Evolutionary conservation across 2,329 filamentous ascomycete species (phyloP).

Genomic region (Xylariaceae sp.): DNA sequence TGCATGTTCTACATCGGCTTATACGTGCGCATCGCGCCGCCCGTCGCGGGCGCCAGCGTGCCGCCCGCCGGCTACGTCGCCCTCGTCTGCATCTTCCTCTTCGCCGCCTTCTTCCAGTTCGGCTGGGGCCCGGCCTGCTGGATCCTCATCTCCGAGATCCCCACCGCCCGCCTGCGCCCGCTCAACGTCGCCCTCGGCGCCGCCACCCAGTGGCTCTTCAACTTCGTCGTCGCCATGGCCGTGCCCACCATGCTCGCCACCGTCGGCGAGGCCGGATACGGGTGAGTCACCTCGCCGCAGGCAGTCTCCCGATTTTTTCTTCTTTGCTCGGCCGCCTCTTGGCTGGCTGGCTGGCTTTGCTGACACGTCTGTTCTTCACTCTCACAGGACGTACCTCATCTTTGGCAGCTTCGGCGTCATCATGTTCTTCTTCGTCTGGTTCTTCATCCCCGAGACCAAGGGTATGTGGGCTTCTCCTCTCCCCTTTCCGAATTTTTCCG

Average conservation of each 20-base stretch:
- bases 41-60: constrained; percentile 38
- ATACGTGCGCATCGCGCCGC: constrained; percentile 53
- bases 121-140: constrained; percentile 61
- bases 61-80: constrained; percentile 58
- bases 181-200: constrained; percentile 53
- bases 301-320: too few species aligned
- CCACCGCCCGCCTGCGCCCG: constrained; percentile 43
- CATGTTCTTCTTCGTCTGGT: constrained; percentile 56
- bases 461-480: constrained; percentile 14
- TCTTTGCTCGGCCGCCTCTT: neutral
- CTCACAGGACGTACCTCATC: constrained; percentile 53
- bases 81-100: constrained; percentile 60
- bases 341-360: neutral
- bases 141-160: constrained; percentile 58
- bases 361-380: constrained; percentile 4
- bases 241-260: constrained; percentile 57
- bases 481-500: too few species aligned
- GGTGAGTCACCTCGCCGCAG: constrained; percentile 16
- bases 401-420: constrained; percentile 54
- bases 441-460: constrained; percentile 40
- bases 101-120: constrained; percentile 59
- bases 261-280: constrained; percentile 29
- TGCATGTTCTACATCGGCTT: constrained; percentile 61
- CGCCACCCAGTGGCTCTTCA: constrained; percentile 58
- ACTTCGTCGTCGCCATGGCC: constrained; percentile 56